Base-by-base conservation (phyloP, 768 basidiomycete species). In the Amanita thiersii region DNA sequence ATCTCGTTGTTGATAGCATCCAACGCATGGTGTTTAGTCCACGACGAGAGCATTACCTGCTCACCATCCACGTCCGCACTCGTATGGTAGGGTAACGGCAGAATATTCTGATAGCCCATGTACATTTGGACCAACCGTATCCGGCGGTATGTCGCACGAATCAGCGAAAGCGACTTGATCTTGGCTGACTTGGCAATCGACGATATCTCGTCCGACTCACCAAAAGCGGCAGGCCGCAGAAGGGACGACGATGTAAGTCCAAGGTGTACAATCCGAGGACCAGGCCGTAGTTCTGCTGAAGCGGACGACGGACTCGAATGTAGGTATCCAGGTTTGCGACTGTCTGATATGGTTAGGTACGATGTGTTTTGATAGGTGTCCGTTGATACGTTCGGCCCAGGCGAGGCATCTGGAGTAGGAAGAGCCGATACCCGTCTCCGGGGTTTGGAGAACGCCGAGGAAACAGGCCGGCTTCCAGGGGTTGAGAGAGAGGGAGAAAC, bases 61-160 rank as follows among this genome's bases (percentile, higher is more conserved):
- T 68, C 63, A n/a, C 44, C 56, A 14, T 68, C 62, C 9, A 46
- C 49, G 4, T 56, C 61, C 4, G 54, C 53, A 26, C 53, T 55
- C 20, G 53, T 54, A 17, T 53, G 55, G 21, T 51, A 47, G 6
- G 68, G 68, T 33, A 73, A 47, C 8, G 79, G 77, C 5, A 85
- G 59, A 20, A 83, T 56, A 3, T 62, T 55, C 11, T 70, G 64
- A 55, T 84, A 86, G 2, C 83, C 82, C 68, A 84, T 69, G 39
- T 65, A 69, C 9, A 62, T 63, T 57, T 85, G 83, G 17, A 81
- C 77, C 2, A 70, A 55, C 14, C 83, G 65, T 18, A 86, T 73
- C 20, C 81, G 64, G 24, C 65, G 65, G 51, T 80, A 81, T 10
- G 81, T 84, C 25, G 62, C 68, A 25, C 62, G 65, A n/a, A 75